Evolutionary conservation across 352 stramenopile species (phyloP).

Genomic region (Globisporangium canariense): DNA sequence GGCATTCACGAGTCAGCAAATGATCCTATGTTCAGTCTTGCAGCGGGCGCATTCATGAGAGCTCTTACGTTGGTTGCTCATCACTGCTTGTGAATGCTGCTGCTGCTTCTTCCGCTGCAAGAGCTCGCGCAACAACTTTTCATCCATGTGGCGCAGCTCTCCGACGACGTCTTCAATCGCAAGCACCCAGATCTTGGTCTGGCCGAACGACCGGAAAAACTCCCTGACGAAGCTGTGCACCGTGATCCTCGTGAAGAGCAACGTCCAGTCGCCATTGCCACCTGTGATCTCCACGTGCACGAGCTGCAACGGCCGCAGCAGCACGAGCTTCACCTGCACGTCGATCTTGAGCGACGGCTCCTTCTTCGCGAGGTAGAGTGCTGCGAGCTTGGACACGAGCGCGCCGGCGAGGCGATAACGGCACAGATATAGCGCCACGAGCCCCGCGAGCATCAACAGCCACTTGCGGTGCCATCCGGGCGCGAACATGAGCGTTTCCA

Average conservation of each 20-base stretch:
- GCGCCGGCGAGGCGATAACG: conserved; percentile 53
- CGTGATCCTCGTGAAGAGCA: conserved; percentile 45
- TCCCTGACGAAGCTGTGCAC: conserved; percentile 48
- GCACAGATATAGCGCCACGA: conserved; percentile 52
- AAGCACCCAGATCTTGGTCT: conserved; percentile 68
- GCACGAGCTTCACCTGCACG: conserved; percentile 44
- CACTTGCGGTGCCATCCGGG: conserved; percentile 62
- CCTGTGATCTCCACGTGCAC: conserved; percentile 40
- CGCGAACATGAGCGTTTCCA: conserved; percentile 18
- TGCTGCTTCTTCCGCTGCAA: conserved; percentile 18
- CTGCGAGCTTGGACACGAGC: conserved; percentile 40
- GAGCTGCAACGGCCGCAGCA: conserved; percentile 39
- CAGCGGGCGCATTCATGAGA: background rate
- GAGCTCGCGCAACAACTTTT: conserved; percentile 27
- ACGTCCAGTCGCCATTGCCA: conserved; percentile 28
- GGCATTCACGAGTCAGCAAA: background rate
- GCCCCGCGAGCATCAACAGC: conserved; percentile 32
- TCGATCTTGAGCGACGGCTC: conserved; percentile 14
- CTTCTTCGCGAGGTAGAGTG: conserved; percentile 34
- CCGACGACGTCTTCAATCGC: conserved; percentile 42
- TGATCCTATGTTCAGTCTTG: no score
- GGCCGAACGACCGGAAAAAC: conserved; percentile 73
- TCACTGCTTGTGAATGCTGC: background rate
- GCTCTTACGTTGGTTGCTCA: background rate
- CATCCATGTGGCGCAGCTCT: conserved; percentile 34